Percentiles rank a stretch among this genome's conserved stretches.
Evolutionary conservation across 352 stramenopile genomes (phyloP).

Genomic region (Hyaloperonospora brassicae): DNA sequence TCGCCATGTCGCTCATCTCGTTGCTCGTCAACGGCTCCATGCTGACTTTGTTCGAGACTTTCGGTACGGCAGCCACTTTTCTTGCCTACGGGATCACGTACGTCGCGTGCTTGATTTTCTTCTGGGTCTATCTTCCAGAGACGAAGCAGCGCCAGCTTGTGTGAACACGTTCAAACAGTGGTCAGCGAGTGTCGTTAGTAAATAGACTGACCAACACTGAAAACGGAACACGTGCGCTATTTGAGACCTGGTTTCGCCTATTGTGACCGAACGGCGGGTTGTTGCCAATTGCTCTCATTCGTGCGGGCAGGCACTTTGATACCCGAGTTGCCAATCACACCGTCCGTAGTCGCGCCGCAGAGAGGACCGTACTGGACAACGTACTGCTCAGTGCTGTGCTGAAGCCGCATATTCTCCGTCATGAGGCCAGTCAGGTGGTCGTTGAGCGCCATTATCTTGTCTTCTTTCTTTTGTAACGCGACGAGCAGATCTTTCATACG

Average conservation of each 20-base stretch:
- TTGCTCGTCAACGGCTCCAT: conserved; percentile 76
- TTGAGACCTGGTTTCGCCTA: too few relatives aligned
- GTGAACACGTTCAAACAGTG: too few relatives aligned
- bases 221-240: too few relatives aligned
- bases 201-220: too few relatives aligned
- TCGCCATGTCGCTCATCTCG: conserved; percentile 82
- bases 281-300: conserved; percentile 13
- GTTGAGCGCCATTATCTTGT: conserved; percentile 79
- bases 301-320: conserved; percentile 28
- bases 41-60: conserved; percentile 62
- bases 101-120: conserved; percentile 56
- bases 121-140: conserved; percentile 63
- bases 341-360: conserved; percentile 8
- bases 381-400: conserved; percentile 68
- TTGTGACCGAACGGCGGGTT: conserved; percentile 18
- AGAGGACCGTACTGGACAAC: conserved; percentile 31
- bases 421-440: conserved; percentile 82
- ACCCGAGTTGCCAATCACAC: conserved; percentile 27
- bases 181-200: too few relatives aligned
- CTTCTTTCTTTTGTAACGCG: conserved; percentile 49
- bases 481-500: conserved; percentile 46
- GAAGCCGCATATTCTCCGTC: conserved; percentile 62
- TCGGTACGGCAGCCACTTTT: conserved; percentile 64
- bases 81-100: conserved; percentile 59
- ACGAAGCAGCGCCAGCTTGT: conserved; percentile 73